Percentiles rank a stretch among this genome's conserved stretches.
Evolutionary conservation across 768 basidiomycete genomes (phyloP).

Genomic region (Strobilomyces confusus): DNA sequence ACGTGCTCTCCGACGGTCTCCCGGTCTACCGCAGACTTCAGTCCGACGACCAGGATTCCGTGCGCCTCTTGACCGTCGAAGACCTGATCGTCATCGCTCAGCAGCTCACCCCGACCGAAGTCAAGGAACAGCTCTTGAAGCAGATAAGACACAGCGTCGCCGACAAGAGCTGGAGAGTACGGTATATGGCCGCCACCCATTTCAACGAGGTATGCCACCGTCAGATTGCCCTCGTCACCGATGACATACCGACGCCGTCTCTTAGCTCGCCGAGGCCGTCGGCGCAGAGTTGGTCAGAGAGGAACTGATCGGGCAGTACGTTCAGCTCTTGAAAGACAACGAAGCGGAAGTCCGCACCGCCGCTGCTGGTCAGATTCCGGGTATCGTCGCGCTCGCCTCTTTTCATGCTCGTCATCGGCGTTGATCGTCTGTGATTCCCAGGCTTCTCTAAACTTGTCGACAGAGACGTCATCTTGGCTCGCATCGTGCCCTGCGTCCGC

Average conservation of each 20-base stretch:
- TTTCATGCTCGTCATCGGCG: neutral
- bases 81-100: slow-evolving; percentile 91
- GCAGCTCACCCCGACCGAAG: slow-evolving; percentile 80
- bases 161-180: slow-evolving; percentile 98
- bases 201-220: slow-evolving; percentile 76
- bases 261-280: slow-evolving; percentile 84
- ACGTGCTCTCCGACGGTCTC: slow-evolving; percentile 83
- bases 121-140: slow-evolving; percentile 83
- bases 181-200: slow-evolving; percentile 97
- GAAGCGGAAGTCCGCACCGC: slow-evolving; percentile 98
- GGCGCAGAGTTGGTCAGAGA: slow-evolving; percentile 89
- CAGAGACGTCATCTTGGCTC: slow-evolving; percentile 87
- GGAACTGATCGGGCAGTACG: slow-evolving; percentile 90
- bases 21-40: slow-evolving; percentile 93
- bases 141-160: slow-evolving; percentile 84
- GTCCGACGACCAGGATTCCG: slow-evolving; percentile 96
- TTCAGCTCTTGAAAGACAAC: slow-evolving; percentile 93
- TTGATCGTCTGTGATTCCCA: slow-evolving; percentile 31
- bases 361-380: slow-evolving; percentile 94
- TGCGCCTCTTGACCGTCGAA: slow-evolving; percentile 91
- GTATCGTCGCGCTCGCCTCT: slow-evolving; percentile 38
- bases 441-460: slow-evolving; percentile 94
- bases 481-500: slow-evolving; percentile 91
- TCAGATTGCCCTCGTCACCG: neutral
- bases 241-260: neutral